Percentiles rank a stretch among this genome's conserved stretches.
phyloP scores from a whole-genome alignment of 345 rosid species.

The Noccaea bulbosa region DNA sequence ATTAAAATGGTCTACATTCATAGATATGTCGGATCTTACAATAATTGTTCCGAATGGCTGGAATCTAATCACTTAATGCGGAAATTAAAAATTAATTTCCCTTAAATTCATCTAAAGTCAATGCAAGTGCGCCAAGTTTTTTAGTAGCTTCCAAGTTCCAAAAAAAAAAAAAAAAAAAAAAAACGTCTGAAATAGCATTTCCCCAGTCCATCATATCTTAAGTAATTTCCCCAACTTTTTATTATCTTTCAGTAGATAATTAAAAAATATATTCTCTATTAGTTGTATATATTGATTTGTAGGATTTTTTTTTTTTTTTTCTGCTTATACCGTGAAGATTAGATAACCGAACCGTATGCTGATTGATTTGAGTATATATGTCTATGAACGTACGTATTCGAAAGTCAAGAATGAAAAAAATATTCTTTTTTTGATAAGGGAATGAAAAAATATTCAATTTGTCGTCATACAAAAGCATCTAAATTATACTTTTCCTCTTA shows the following conservation, averaged over 20 bases:
- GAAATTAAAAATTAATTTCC: neutral
- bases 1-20: neutral
- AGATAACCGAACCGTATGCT: too few relatives aligned
- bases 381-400: neutral
- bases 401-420: neutral
- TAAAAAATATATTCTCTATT: neutral
- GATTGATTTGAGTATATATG: too few relatives aligned
- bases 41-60: neutral
- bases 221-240: neutral
- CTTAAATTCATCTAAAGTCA: neutral
- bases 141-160: slow-evolving; percentile 6
- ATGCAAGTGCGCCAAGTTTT: neutral
- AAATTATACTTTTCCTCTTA: neutral
- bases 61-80: slow-evolving; percentile 8
- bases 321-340: too few relatives aligned
- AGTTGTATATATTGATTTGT: neutral
- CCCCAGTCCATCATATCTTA: neutral
- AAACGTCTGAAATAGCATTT: neutral
- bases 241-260: neutral
- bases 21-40: too few relatives aligned
- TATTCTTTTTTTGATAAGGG: too few relatives aligned
- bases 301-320: too few relatives aligned
- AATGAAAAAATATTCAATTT: neutral
- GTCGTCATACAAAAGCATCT: neutral
- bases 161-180: neutral